Percentiles rank a stretch among this genome's conserved stretches.
phyloP scores from a whole-genome alignment of 192 early-diverging fungal genomes.

The Backusella sp. region DNA sequence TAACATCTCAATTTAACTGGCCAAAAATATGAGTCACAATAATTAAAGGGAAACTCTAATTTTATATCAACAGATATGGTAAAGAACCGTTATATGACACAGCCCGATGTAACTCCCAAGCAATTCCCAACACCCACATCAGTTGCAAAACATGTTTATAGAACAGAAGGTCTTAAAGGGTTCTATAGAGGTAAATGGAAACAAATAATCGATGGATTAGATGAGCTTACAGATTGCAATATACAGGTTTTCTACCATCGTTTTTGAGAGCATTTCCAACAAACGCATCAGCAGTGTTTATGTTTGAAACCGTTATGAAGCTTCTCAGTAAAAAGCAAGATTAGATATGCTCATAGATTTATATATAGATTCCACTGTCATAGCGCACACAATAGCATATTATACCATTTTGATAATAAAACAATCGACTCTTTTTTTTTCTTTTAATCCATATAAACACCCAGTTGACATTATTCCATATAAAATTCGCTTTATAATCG shows the following conservation, averaged over 20 bases:
- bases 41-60: neutral
- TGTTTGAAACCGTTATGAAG: constrained; percentile 77
- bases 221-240: constrained; percentile 2
- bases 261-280: constrained; percentile 94
- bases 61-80: constrained; percentile 64
- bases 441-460: no score
- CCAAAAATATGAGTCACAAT: constrained; percentile 10
- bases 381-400: neutral
- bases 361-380: neutral
- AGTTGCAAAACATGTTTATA: constrained; percentile 56
- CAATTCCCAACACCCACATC: constrained; percentile 57
- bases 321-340: constrained; percentile 2
- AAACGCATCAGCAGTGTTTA: constrained; percentile 91
- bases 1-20: constrained; percentile 13
- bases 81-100: constrained; percentile 94
- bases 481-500: neutral
- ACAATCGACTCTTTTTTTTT: no score
- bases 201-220: neutral
- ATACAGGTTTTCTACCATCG: constrained; percentile 78
- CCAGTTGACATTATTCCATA: neutral
- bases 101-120: constrained; percentile 68
- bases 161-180: constrained; percentile 73
- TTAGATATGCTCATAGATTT: neutral
- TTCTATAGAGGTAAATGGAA: constrained; percentile 73
- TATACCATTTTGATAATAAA: neutral